A percentile compares a stretch with the other conserved stretches of the same genome.
These are phyloP conservation scores for Russula dissimulans DNA, from an alignment of 768 basidiomycete species.

Conservation along the genomic window DNA sequence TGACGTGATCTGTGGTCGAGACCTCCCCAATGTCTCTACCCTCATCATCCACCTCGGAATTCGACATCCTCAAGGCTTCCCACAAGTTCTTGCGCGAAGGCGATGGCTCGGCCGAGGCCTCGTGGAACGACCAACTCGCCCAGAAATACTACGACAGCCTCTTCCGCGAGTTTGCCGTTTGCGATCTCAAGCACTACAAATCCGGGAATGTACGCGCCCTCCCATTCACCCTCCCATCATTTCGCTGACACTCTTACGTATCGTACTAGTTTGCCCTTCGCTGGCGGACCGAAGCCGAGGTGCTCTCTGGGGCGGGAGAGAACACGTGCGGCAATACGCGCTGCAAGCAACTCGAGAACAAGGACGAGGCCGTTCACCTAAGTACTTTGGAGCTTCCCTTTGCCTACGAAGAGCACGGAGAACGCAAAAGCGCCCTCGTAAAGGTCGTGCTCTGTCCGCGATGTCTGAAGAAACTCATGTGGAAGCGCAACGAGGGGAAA, in stretches of 20 bases:
- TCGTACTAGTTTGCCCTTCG: conserved; percentile 67
- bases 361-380: conserved; percentile 30
- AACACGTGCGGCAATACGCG: conserved; percentile 84
- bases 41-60: conserved; percentile 38
- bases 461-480: conserved; percentile 80
- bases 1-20: conserved; percentile 7
- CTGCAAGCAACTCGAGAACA: conserved; percentile 46
- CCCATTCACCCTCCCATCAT: background rate
- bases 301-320: conserved; percentile 78
- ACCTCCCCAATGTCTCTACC: background rate
- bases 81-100: conserved; percentile 56
- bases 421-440: conserved; percentile 71
- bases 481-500: conserved; percentile 68
- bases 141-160: conserved; percentile 81
- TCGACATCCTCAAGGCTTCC: conserved; percentile 64
- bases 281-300: conserved; percentile 91
- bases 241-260: background rate
- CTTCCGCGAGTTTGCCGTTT: conserved; percentile 87
- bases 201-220: conserved; percentile 62
- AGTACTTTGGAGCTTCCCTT: conserved; percentile 87
- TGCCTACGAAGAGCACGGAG: conserved; percentile 71
- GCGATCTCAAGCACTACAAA: conserved; percentile 95
- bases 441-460: conserved; percentile 79
- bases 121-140: conserved; percentile 84
- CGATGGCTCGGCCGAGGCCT: conserved; percentile 40